These are phyloP conservation scores for Dalbergia cochinchinensis DNA, from an alignment of 306 rosid genomes.

Conservation along the genomic window DNA sequence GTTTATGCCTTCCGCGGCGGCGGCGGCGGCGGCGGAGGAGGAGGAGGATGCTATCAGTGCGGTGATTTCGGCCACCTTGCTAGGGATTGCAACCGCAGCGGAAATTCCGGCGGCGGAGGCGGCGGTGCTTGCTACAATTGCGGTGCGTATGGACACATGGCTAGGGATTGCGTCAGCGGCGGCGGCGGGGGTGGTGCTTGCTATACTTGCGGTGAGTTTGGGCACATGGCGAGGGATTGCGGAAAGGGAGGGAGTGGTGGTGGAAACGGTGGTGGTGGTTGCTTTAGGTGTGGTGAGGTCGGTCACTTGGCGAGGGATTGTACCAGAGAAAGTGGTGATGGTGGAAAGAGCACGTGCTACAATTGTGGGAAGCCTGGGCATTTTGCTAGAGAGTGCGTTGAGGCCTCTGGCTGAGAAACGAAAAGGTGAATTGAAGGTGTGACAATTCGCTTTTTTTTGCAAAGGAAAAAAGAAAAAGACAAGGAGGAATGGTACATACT, in stretches of 20 bases:
- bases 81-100: conserved; percentile 62
- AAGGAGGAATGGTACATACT: conserved; percentile 72
- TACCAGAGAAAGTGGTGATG: conserved; percentile 45
- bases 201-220: conserved; percentile 63
- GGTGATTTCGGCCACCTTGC: conserved; percentile 81
- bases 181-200: conserved; percentile 36
- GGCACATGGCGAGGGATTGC: conserved; percentile 76
- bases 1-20: conserved; percentile 43
- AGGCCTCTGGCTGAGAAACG: conserved; percentile 48
- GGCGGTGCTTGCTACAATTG: conserved; percentile 68
- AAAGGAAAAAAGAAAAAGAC: conserved; percentile 28
- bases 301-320: conserved; percentile 87
- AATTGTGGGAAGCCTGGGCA: conserved; percentile 82
- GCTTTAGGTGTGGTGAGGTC: conserved; percentile 67
- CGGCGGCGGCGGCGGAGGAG: conserved; percentile 29
- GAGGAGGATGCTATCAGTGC: conserved; percentile 68
- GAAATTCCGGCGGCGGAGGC: conserved; percentile 43
- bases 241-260: conserved; percentile 27
- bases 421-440: background rate
- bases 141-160: conserved; percentile 75
- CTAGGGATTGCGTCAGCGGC: conserved; percentile 69
- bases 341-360: conserved; percentile 55
- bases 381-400: conserved; percentile 79
- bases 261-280: conserved; percentile 41
- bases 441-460: conserved; percentile 13